Percentiles rank a stretch among this genome's conserved stretches.
Conservation (phyloP, 2,329 filamentous ascomycete species). For the Coniochaeta prunicola region DNA sequence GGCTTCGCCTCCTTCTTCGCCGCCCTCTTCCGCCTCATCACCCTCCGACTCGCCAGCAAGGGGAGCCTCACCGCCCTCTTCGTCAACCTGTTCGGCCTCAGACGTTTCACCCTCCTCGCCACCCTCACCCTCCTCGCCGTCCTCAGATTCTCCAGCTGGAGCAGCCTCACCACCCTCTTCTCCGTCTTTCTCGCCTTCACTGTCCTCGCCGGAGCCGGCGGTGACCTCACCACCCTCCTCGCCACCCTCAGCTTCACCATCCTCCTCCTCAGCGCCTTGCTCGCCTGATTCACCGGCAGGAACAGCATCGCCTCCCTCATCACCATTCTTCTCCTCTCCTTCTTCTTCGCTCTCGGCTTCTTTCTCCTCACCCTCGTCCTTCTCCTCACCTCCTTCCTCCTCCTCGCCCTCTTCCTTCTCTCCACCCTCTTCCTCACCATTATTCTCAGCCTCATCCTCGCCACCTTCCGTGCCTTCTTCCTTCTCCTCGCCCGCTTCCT, state of each 20-base stretch:
- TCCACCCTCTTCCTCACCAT: background rate
- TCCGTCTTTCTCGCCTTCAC: background rate
- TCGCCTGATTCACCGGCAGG: background rate
- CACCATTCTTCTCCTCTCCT: background rate
- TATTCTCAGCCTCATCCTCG: background rate
- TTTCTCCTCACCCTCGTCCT: background rate
- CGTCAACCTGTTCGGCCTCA: background rate
- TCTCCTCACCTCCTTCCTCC: background rate
- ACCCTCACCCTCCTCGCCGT: background rate
- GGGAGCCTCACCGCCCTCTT: background rate
- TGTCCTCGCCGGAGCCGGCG: too few relatives aligned
- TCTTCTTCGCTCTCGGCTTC: background rate
- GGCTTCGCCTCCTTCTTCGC: too few relatives aligned
- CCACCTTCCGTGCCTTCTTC: background rate
- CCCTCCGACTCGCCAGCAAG: background rate
- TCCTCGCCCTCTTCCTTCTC: background rate
- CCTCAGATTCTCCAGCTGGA: background rate
- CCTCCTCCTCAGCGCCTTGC: background rate
- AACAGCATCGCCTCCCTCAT: background rate
- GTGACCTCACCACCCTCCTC: too few relatives aligned
- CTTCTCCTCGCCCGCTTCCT: background rate
- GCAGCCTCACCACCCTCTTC: background rate
- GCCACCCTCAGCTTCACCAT: background rate
- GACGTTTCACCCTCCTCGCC: background rate
- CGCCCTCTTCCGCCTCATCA: background rate